These are phyloP conservation scores for Arthromyces matolae DNA, from an alignment of 768 basidiomycete species.

Conservation along the genomic window DNA sequence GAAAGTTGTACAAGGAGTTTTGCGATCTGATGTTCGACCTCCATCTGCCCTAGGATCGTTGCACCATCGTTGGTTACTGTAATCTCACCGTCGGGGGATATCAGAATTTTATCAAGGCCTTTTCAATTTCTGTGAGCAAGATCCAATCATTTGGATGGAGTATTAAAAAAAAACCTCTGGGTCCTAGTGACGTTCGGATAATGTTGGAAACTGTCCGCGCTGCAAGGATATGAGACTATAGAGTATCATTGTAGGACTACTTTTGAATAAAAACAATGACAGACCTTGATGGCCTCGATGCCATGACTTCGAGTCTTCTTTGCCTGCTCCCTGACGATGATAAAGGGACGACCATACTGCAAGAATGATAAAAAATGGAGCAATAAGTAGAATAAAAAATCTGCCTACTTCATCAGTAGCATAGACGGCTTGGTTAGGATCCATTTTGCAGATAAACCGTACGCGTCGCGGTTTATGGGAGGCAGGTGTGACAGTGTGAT, in stretches of 20 bases:
- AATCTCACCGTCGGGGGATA: constrained; percentile 96
- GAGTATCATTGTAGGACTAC: constrained; percentile 7
- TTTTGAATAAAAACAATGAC: constrained; percentile 10
- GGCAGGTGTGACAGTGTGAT: constrained; percentile 33
- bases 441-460: constrained; percentile 27
- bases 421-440: constrained; percentile 64
- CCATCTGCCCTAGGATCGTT: constrained; percentile 97
- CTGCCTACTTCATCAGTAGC: constrained; percentile 75
- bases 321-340: constrained; percentile 91
- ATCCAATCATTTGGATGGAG: constrained; percentile 4
- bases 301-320: constrained; percentile 93
- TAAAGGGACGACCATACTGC: constrained; percentile 94
- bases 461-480: constrained; percentile 32
- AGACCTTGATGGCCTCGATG: constrained; percentile 90
- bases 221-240: constrained; percentile 90
- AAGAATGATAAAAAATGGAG: constrained; percentile 13
- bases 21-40: constrained; percentile 98
- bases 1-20: constrained; percentile 95
- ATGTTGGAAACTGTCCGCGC: constrained; percentile 93
- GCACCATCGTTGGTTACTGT: constrained; percentile 99
- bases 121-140: constrained; percentile 2
- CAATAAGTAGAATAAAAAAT: not conserved
- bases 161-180: constrained; percentile 59
- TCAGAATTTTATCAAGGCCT: constrained; percentile 95
- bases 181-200: constrained; percentile 90